Base-by-base conservation (phyloP, 1,284 basidiomycete genomes). In the Ustilago crameri region DNA sequence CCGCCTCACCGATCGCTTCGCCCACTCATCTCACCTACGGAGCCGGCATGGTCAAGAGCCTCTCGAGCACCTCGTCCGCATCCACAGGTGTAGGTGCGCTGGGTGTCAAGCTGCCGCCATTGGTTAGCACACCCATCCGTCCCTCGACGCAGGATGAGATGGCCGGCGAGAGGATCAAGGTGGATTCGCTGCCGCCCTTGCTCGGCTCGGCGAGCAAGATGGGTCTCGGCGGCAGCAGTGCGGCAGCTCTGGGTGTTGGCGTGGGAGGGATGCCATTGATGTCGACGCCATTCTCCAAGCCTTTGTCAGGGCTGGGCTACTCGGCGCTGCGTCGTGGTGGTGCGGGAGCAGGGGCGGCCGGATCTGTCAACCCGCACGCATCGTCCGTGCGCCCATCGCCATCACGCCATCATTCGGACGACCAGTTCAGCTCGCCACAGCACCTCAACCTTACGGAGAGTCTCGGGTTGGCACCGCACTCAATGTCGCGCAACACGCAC, bases 381-480 rank as follows among this genome's bases (percentile, higher is more conserved):
- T 49, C 52, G 8, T 58, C 66, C 5, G 49, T 64, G 7, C 60
- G 64, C 17, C 63, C 65, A 17, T 64, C 65, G 9, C 65, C 61
- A 4, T 73, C 65, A 9, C 52, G 54, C 22, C 57, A 58, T 32
- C 52, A 55, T 20, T 51, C 52, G 20, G 58, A 71, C 45, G 76
- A 77, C 37, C 76, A 78, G 38, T 81, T 81, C 62, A 73, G 68
- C 27, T 79, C 76, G 5, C 79, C 79, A 2, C 78, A 80, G 47
- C 79, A 81, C 41, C 71, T 76, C 26, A 78, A 79, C 26, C 61
- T 81, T 10, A 79, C 79, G n/a, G 76, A 81, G 42, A 61, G 53
- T 17, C 52, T 81, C 3, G 79, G 79, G 0, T 47, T 81, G 8
- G 79, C 79, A 34, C 79, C 79, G 8, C 79, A 81, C 47, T 79